Conservation (phyloP, 2,329 filamentous ascomycete species). For the Coniosporium tulheliwenetii region DNA sequence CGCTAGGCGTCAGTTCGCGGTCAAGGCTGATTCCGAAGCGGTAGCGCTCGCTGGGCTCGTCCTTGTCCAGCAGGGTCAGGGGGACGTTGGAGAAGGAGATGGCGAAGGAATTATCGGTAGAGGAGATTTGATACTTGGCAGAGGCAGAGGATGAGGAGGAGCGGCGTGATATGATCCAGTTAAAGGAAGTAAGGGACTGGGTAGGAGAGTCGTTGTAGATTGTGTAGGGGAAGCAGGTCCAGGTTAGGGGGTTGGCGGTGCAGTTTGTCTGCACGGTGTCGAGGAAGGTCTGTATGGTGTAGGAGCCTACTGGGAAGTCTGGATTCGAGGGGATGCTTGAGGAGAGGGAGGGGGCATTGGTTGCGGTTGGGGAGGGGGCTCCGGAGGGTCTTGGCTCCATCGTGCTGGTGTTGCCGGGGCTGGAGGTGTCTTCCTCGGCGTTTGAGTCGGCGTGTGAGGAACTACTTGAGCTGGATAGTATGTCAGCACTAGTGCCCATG, state of each 20-base stretch:
- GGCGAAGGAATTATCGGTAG: constrained; percentile 38
- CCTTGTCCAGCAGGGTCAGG: constrained; percentile 33
- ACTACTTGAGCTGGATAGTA: too few species aligned
- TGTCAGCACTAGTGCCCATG: too few species aligned
- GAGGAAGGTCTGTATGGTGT: constrained; percentile 43
- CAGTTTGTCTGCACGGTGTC: constrained; percentile 37
- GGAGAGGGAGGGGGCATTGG: constrained; percentile 4
- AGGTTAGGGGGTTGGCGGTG: constrained; percentile 41
- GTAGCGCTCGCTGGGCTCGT: constrained; percentile 37
- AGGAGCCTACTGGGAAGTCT: constrained; percentile 47
- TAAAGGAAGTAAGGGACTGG: constrained; percentile 35
- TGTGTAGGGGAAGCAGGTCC: constrained; percentile 45
- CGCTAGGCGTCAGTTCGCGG: constrained; percentile 36
- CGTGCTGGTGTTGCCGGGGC: too few species aligned
- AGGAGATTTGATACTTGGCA: constrained; percentile 43
- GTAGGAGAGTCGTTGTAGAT: constrained; percentile 28
- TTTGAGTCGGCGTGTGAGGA: too few species aligned
- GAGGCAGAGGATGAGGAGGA: too few species aligned
- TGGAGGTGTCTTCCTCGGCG: too few species aligned
- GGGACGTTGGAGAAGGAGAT: constrained; percentile 38
- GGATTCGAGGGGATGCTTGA: constrained; percentile 4
- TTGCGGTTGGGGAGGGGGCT: constrained; percentile 1
- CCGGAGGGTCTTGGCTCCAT: too few species aligned
- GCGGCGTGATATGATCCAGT: too few species aligned
- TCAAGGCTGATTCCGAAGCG: constrained; percentile 38